Evolutionary conservation across 352 stramenopile genomes (phyloP).

Genomic region (Phytophthora pisi): DNA sequence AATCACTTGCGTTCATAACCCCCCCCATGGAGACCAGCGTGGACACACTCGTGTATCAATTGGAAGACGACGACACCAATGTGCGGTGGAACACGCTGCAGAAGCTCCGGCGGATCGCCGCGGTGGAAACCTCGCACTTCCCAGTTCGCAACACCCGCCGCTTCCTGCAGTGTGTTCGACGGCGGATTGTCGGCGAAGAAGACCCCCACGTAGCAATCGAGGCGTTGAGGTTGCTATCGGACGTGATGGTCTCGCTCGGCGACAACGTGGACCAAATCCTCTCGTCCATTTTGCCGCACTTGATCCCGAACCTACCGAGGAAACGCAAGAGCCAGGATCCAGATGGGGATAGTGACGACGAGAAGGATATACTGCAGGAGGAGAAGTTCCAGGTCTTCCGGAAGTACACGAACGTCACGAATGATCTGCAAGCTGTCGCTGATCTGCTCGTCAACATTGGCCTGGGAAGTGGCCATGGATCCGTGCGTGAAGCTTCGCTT

Average conservation of each 20-base stretch:
- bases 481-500: conserved; percentile 58
- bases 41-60: conserved; percentile 77
- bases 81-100: conserved; percentile 63
- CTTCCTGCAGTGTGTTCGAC: conserved; percentile 74
- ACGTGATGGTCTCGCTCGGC: conserved; percentile 69
- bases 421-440: conserved; percentile 59
- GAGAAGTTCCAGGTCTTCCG: conserved; percentile 72
- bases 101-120: conserved; percentile 70
- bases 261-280: conserved; percentile 73
- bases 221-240: conserved; percentile 61
- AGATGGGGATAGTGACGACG: conserved; percentile 17
- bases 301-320: conserved; percentile 53
- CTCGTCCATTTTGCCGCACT: conserved; percentile 68
- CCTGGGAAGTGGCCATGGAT: conserved; percentile 42
- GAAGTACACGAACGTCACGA: conserved; percentile 62
- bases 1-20: conserved; percentile 7
- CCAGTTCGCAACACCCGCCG: conserved; percentile 74
- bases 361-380: conserved; percentile 41
- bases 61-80: conserved; percentile 71
- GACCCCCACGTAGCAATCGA: conserved; percentile 51
- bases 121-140: conserved; percentile 65
- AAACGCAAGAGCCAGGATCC: conserved; percentile 19
- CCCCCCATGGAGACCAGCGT: conserved; percentile 55
- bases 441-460: conserved; percentile 73
- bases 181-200: conserved; percentile 50